phyloP scores from a whole-genome alignment of 306 rosid genomes.

The Adenanthera pavonina region DNA sequence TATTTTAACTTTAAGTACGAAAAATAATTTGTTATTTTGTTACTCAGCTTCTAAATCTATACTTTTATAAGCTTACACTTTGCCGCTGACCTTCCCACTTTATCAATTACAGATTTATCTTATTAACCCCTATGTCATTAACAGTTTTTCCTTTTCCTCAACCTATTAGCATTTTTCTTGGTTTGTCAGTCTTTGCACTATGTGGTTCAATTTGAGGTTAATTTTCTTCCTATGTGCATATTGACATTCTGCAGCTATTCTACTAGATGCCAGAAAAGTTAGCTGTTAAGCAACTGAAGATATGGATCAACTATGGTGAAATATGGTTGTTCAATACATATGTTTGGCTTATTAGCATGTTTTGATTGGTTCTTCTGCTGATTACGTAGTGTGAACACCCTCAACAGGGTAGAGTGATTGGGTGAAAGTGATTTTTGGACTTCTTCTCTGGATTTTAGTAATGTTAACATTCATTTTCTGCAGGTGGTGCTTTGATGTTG shows the following conservation, averaged over 20 bases:
- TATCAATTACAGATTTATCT: neutral
- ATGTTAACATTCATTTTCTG: constrained; percentile 30
- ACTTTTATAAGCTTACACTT: neutral
- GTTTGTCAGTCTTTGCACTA: neutral
- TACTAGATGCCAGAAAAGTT: neutral
- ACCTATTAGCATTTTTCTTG: neutral
- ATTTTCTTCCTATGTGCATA: neutral
- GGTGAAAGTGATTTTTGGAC: neutral
- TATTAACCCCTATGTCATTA: neutral
- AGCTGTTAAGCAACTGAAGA: neutral
- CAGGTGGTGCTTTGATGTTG: constrained; percentile 99
- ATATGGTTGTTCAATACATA: neutral
- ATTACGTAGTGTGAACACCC: neutral
- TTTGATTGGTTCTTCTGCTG: neutral
- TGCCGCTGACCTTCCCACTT: neutral
- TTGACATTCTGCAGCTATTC: neutral
- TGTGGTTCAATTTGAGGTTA: neutral
- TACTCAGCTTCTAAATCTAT: neutral
- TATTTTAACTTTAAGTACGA: neutral
- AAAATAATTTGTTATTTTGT: neutral
- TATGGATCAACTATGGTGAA: neutral
- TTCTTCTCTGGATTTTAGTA: neutral
- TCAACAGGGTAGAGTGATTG: neutral
- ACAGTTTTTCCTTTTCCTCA: neutral
- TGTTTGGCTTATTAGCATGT: neutral